Base-by-base conservation (phyloP, 495 filamentous ascomycete genomes). In the Hyaloscypha finlandica region DNA sequence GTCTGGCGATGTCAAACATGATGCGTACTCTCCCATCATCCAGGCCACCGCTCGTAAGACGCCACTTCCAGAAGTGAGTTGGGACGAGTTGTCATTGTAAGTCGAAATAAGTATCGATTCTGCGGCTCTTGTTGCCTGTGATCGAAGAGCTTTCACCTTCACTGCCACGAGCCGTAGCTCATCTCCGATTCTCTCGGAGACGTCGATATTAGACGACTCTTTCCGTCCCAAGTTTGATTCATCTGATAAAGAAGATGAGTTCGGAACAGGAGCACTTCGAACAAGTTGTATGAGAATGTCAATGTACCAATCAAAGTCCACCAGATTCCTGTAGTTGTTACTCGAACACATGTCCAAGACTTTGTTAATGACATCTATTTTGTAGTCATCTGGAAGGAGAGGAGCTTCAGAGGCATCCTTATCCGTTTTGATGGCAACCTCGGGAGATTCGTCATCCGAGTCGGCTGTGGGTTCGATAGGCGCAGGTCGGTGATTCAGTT, bases 251-350 rank as follows among this genome's bases (percentile, higher is more conserved):
- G 79, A 71, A 0, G 35, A 52, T 0, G 53, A 53, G 12, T 48
- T 61, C n/a, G 63, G 52, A 6, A 77, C 67, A 61, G 88, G 81
- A 37, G 93, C 82, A 65, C 90, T 85, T 54, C 87, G 85, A 35
- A 97, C 84, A 3, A 99, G 82, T 71, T 94, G 90, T 6, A 92
- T 86, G 11, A 99, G 78, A 45, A 94, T 84, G 65, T 91, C 88
- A 59, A 98, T 87, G 79, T 98, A 98, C 95, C 95, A 99, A 68
- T 96, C 95, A 75, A 99, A 98, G 74, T 99, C 95, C 55, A 78
- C 79, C 56, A 98, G 78, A 72, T 91, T 91, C 19, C 86, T 83
- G 76, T 97, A 99, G 64, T 92, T 96, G 68, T 92, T 89, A 58
- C 88, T 85, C n/a, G 91, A 92, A 77, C 96, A 98, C 84, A 99